A percentile compares a stretch with the other conserved stretches of the same genome.
Evolutionary conservation across 257 asterid species (phyloP).

Genomic region (Nicotiana tomentosiformis): DNA sequence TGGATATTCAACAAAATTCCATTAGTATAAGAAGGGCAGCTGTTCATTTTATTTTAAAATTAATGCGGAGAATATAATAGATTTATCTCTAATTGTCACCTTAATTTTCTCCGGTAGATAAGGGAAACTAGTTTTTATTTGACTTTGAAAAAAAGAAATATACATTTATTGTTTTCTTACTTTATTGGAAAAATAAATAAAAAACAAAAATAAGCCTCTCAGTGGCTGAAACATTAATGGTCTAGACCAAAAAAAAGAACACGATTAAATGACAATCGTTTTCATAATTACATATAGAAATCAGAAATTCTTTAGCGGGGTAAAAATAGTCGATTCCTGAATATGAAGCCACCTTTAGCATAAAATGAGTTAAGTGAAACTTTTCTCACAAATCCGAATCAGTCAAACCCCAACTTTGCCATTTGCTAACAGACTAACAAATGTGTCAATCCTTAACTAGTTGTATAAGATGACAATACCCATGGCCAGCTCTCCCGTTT

Average conservation of each 20-base stretch:
- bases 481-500: no score
- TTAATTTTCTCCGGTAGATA: neutral
- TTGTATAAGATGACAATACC: no score
- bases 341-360: no score
- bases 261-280: neutral
- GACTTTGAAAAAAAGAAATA: neutral
- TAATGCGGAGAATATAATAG: neutral
- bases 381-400: no score
- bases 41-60: neutral
- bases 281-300: neutral
- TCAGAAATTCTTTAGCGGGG: no score
- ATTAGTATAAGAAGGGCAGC: neutral
- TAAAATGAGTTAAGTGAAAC: no score
- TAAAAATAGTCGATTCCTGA: no score
- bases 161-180: neutral
- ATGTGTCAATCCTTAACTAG: no score
- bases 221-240: neutral
- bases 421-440: no score
- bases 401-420: no score
- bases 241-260: neutral
- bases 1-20: neutral
- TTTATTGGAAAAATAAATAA: neutral
- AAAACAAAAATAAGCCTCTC: neutral
- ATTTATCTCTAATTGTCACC: neutral
- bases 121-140: neutral